Base-by-base conservation (phyloP, 2,329 filamentous ascomycete genomes). In the Neofusicoccum cordaticola region DNA sequence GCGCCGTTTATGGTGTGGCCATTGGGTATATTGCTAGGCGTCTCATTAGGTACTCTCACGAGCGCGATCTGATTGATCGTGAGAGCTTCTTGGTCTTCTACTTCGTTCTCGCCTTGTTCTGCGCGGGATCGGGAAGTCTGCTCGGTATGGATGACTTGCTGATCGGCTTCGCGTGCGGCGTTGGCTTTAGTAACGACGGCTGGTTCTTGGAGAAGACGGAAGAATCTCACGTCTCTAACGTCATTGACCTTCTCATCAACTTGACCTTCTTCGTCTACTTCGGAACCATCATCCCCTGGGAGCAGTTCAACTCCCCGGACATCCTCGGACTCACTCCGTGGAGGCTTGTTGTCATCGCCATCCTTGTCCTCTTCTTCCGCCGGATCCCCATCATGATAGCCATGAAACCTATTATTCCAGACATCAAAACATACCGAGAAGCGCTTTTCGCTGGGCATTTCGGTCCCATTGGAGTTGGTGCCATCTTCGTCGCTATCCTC, bases 171-270 rank as follows among this genome's bases (percentile, higher is more conserved):
- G 89, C 94, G 13, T 92, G 91, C 63, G 95, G 95, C 65, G 95
- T 99, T n/a, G 95, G 95, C 63, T 99, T 99, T 82, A 97, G 93
- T 71, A 99, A 99, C 77, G 95, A 99, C 74, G 95, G 95, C 69
- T 99, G 95, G 95, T 99, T 99, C 72, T 91, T 91, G 15, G 91
- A 97, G 74, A 97, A 97, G 83, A 99, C 95, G 0, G 95, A 99
- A 75, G 95, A 99, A 78, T 94, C 95, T 0, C 95, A 98, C 76
- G 95, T 99, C 9, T 98, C 94, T 77, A 98, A 99, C 86, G 95
- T 99, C 75, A 99, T 99, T 73, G 95, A 99, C 82, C 79, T 99
- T 76, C 82, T 99, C 67, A 88, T 99, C 81, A 99, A 99, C 78
- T 86, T 99, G 87, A 86, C 94, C 2, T 99, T 98, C 78, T 99